phyloP scores from a whole-genome alignment of 371 early-diverging fungal genomes.

The Syncephalastrum racemosum region DNA sequence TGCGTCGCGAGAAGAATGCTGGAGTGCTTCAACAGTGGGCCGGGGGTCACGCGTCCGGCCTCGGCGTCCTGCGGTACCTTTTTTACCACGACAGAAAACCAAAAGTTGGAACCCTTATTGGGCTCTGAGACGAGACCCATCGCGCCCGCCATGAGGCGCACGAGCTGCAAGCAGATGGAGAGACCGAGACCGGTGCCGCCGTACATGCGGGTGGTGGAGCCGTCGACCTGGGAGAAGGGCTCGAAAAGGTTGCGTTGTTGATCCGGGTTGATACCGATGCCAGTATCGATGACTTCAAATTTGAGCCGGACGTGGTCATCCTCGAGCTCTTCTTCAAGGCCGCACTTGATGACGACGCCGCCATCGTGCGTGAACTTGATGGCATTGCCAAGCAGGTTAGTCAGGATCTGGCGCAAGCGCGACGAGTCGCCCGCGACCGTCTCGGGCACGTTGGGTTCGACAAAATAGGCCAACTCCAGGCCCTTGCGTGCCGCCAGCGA shows the following conservation, averaged over 20 bases:
- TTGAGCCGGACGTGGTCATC: conserved; percentile 25
- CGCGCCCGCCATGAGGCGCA: conserved; percentile 58
- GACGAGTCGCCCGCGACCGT: conserved; percentile 43
- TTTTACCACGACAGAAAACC: conserved; percentile 47
- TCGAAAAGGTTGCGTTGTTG: conserved; percentile 55
- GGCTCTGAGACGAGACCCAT: conserved; percentile 53
- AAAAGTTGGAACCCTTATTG: conserved; percentile 59
- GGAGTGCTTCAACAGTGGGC: conserved; percentile 21
- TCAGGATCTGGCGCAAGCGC: conserved; percentile 45
- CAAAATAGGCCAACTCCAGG: conserved; percentile 52
- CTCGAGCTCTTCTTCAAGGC: conserved; percentile 26
- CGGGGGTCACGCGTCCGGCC: conserved; percentile 13
- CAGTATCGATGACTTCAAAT: conserved; percentile 61
- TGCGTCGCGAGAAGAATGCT: conserved; percentile 39
- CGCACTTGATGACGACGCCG: conserved; percentile 50
- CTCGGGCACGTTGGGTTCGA: conserved; percentile 46
- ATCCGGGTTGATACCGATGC: conserved; percentile 61
- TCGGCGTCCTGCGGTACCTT: conserved; percentile 23
- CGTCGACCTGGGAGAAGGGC: conserved; percentile 66
- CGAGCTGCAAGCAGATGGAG: conserved; percentile 56
- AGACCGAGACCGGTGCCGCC: conserved; percentile 70
- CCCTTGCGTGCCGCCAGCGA: conserved; percentile 52
- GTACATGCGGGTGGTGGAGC: conserved; percentile 56
- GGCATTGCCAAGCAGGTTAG: conserved; percentile 59
- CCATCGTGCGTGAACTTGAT: conserved; percentile 69